A percentile compares a stretch with the other conserved stretches of the same genome.
phyloP scores from a whole-genome alignment of 768 basidiomycete species.

The Tephrocybe sp. region DNA sequence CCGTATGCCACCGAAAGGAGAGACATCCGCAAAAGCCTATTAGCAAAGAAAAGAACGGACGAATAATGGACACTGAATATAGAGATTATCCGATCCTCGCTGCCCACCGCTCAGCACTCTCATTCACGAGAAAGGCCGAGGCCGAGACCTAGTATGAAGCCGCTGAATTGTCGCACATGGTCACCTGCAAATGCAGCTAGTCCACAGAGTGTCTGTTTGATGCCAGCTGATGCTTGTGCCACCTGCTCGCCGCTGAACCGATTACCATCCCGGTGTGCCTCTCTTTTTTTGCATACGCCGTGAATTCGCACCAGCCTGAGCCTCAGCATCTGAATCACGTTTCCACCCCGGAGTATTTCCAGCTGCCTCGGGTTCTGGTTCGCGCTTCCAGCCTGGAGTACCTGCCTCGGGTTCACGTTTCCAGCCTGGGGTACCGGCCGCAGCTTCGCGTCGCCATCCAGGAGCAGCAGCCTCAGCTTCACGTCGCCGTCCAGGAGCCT shows the following conservation, averaged over 20 bases:
- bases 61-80: background rate
- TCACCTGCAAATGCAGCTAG: background rate
- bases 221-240: background rate
- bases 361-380: conserved; percentile 6
- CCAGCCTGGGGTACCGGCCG: conserved; percentile 16
- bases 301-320: conserved; percentile 6
- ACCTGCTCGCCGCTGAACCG: background rate
- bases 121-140: conserved; percentile 1
- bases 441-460: conserved; percentile 19
- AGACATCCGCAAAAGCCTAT: conserved; percentile 2
- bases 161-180: background rate
- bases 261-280: conserved; percentile 3
- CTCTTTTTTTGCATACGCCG: conserved; percentile 8
- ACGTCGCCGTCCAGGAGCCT: conserved; percentile 16
- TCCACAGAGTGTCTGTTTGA: background rate
- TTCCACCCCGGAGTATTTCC: conserved; percentile 4
- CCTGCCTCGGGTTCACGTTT: conserved; percentile 16
- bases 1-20: background rate
- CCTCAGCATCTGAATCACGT: conserved; percentile 7
- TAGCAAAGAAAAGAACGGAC: background rate
- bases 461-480: conserved; percentile 10
- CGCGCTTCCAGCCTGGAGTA: conserved; percentile 16
- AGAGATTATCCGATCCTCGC: background rate
- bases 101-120: background rate
- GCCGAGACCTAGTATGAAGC: background rate